Percentiles rank a stretch among this genome's conserved stretches.
Evolutionary conservation across 305 asterid species (phyloP).

Genomic region (Lippia alba): DNA sequence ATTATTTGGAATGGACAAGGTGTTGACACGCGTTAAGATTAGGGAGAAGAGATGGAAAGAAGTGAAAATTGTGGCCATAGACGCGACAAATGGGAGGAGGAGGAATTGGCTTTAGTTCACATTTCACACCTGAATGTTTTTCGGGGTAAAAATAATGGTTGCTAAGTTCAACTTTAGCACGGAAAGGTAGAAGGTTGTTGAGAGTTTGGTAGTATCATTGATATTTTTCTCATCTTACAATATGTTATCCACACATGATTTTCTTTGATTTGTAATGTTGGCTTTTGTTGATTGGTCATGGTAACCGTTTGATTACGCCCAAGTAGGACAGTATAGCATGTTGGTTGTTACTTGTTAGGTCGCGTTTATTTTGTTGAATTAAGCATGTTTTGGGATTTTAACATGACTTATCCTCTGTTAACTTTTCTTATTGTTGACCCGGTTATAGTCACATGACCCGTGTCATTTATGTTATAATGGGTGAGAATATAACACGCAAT

Average conservation of each 20-base stretch:
- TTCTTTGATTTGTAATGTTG: slow-evolving; percentile 13
- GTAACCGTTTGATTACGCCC: too few relatives aligned
- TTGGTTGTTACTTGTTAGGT: too few relatives aligned
- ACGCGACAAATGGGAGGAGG: slow-evolving; percentile 43
- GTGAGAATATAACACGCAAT: too few relatives aligned
- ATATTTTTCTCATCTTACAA: neutral
- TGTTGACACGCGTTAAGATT: slow-evolving; percentile 25
- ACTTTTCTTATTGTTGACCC: too few relatives aligned
- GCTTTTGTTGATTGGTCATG: neutral
- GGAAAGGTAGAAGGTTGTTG: slow-evolving; percentile 35
- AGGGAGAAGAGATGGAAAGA: slow-evolving; percentile 15
- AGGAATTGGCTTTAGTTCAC: slow-evolving; percentile 33
- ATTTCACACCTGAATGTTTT: slow-evolving; percentile 1
- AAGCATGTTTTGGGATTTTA: too few relatives aligned
- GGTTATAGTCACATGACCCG: too few relatives aligned
- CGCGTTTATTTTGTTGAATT: too few relatives aligned
- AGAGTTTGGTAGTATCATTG: slow-evolving; percentile 32
- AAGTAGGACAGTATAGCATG: neutral
- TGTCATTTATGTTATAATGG: too few relatives aligned
- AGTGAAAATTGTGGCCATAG: slow-evolving; percentile 29
- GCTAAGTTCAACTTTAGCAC: neutral
- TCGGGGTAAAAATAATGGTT: neutral
- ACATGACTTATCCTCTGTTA: too few relatives aligned
- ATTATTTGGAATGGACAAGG: neutral
- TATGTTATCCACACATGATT: neutral